These are phyloP conservation scores for Hirsutella rhossiliensis DNA, from an alignment of 2,329 filamentous ascomycete genomes.

Conservation along the genomic window DNA sequence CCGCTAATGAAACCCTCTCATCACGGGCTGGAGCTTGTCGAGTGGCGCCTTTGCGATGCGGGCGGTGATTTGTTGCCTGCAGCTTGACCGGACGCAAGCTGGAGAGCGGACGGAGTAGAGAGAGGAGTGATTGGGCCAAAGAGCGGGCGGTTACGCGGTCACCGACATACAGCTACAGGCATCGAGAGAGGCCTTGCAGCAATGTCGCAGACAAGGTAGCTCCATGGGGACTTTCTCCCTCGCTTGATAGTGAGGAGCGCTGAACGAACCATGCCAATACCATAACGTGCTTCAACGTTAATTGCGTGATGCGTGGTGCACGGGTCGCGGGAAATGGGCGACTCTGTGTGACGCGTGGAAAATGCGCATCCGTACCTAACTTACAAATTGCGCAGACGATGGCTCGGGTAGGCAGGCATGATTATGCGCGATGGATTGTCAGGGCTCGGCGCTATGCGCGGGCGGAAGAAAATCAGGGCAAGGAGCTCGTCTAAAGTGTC, in stretches of 20 bases:
- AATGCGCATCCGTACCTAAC: too few species aligned
- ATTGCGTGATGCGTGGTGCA: too few species aligned
- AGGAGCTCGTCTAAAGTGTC: neutral
- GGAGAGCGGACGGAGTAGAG: neutral
- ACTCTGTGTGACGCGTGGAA: neutral
- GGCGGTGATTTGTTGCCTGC: slow-evolving; percentile 1
- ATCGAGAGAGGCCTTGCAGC: neutral
- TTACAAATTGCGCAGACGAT: too few species aligned
- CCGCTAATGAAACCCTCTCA: neutral
- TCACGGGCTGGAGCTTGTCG: neutral
- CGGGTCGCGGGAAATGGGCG: too few species aligned
- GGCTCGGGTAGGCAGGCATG: too few species aligned
- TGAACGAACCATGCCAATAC: too few species aligned
- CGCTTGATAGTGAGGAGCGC: too few species aligned
- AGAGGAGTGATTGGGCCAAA: neutral
- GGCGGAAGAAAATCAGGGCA: neutral
- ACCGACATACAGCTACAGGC: neutral
- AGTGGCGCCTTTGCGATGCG: neutral
- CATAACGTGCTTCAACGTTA: too few species aligned
- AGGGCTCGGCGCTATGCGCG: neutral
- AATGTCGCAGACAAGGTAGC: neutral
- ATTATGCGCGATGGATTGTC: too few species aligned
- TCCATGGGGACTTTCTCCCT: neutral
- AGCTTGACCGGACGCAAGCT: slow-evolving; percentile 1
- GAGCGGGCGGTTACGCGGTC: neutral